Evolutionary conservation across 495 filamentous ascomycete species (phyloP), one percentile per base, ranked within the genome.

Genomic region (Trichocladium antarcticum): DNA sequence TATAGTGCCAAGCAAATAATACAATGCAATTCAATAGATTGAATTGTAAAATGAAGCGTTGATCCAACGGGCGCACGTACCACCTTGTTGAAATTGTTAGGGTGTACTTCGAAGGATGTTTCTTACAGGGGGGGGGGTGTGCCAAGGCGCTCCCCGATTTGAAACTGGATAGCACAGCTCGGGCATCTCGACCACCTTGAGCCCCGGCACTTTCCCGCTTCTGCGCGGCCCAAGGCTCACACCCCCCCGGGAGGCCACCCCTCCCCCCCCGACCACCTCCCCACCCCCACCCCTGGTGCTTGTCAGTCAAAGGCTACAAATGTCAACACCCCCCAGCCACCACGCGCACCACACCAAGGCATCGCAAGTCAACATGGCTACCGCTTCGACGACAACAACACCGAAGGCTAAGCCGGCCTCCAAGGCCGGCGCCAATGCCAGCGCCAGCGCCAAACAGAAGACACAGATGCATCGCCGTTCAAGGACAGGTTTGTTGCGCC

Each of bases 381-480:
- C 74, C 56, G 65, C 75, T 64, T 55, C 75, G 42, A 51, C 52
- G 38, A 58, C 52, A 27, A 51, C 51, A n/a, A 70, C 72, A 66
- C 58, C 72, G 16, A 79, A 79, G 60, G 57, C 68, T 47, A 79
- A 79, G 69, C 53, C 73, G 58, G 66, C 72, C 60, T 60, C 69
- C 45, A 77, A 75, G 64, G 62, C 68, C 49, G 65, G 45, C 58
- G 70, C 61, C 66, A 71, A 68, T 69, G 71, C 63, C 52, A 78
- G 60, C 68, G 68, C 75, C 54, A 78, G 61, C 68, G 68, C 75
- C 54, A 81, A 84, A 64, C 68, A 72, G 58, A 77, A 81, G 61
- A 70, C 77, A 59, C 89, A 92, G 73, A 86, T 87, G 75, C 90
- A 97, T 67, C 82, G 87, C 60, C 78, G 90, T 57, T 96, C 90